A percentile compares a stretch with the other conserved stretches of the same genome.
phyloP scores from a whole-genome alignment of 2,329 filamentous ascomycete genomes.

The Cordyceps cicadae region DNA sequence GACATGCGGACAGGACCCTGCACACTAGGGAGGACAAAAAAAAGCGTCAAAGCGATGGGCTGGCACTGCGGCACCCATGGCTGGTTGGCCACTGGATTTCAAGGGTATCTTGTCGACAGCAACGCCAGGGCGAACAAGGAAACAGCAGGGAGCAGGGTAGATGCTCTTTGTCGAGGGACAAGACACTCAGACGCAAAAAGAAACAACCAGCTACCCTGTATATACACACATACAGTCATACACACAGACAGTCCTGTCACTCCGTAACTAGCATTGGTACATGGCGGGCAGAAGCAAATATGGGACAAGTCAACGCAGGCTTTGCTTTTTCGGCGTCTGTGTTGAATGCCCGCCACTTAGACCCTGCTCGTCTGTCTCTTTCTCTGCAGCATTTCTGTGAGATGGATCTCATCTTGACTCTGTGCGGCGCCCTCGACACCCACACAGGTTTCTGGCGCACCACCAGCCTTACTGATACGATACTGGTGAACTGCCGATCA shows the following conservation, averaged over 20 bases:
- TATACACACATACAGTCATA: too few relatives aligned
- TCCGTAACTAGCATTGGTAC: background rate
- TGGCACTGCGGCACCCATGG: background rate
- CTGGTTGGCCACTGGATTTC: background rate
- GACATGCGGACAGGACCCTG: background rate
- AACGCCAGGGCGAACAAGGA: background rate
- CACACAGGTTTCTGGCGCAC: background rate
- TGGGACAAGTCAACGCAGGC: background rate
- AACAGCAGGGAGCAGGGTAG: background rate
- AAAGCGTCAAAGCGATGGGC: constrained; percentile 4
- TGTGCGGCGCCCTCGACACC: background rate
- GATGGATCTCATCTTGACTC: background rate
- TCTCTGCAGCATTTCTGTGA: background rate
- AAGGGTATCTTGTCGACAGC: background rate
- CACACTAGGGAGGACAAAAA: background rate
- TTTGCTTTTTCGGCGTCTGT: background rate
- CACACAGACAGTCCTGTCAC: too few relatives aligned
- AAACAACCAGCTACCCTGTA: background rate
- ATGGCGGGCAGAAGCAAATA: background rate
- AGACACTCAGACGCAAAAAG: background rate
- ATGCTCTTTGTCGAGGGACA: background rate
- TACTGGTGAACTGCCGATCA: background rate
- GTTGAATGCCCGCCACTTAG: background rate
- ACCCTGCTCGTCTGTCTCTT: background rate
- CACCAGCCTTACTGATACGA: background rate